phyloP scores from a whole-genome alignment of 208 protist genomes.

The Wallacemonas rigidus region DNA sequence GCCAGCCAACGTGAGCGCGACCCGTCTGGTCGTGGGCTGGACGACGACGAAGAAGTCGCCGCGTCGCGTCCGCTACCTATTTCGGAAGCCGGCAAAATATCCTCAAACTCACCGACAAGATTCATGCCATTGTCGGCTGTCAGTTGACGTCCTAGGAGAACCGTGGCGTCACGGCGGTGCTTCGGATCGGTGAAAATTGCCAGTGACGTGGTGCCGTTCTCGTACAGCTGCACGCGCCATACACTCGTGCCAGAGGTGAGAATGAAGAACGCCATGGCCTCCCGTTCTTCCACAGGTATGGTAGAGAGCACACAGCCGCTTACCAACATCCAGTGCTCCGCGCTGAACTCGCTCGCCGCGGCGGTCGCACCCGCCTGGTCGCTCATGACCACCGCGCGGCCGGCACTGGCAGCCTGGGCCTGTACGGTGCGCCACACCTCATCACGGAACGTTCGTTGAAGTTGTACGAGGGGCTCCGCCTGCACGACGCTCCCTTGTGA shows the following conservation, averaged over 20 bases:
- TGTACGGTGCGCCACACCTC: slow-evolving; percentile 10
- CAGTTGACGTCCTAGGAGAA: slow-evolving; percentile 5
- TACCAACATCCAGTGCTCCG: slow-evolving; percentile 17
- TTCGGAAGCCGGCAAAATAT: neutral
- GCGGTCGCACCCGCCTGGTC: slow-evolving; percentile 2
- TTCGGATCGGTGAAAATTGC: slow-evolving; percentile 24
- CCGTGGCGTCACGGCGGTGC: slow-evolving; percentile 9
- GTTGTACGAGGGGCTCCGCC: slow-evolving; percentile 31
- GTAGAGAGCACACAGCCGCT: slow-evolving; percentile 46
- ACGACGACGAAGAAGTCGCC: neutral
- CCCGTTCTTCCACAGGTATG: slow-evolving; percentile 31
- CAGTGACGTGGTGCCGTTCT: slow-evolving; percentile 41
- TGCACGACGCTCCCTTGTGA: slow-evolving; percentile 47
- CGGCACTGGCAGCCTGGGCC: neutral
- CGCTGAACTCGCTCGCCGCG: slow-evolving; percentile 6
- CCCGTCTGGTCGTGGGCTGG: neutral
- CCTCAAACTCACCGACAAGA: slow-evolving; percentile 1
- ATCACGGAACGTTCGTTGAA: slow-evolving; percentile 20
- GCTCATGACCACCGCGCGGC: slow-evolving; percentile 11
- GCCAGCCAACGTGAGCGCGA: slow-evolving; percentile 15
- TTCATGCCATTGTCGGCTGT: slow-evolving; percentile 3
- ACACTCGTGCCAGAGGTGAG: slow-evolving; percentile 62
- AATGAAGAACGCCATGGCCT: slow-evolving; percentile 36
- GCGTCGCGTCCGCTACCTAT: neutral
- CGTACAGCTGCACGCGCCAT: slow-evolving; percentile 59